Conservation (phyloP, 345 rosid species). For the Gynandropsis gynandra region DNA sequence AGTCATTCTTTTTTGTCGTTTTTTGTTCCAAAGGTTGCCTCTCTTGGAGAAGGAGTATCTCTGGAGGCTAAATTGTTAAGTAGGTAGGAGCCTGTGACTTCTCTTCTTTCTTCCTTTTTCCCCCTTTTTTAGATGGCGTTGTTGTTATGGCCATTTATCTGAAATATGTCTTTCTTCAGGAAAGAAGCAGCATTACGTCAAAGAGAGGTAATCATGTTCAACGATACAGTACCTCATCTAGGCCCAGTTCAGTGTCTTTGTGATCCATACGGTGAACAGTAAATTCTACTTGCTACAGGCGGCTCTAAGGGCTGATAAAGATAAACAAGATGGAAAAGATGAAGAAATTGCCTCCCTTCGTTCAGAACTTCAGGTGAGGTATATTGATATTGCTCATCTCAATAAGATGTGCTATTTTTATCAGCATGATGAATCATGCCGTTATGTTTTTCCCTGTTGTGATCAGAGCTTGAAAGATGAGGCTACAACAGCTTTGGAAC, state of each 20-base stretch:
- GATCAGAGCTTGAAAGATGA: constrained; percentile 70
- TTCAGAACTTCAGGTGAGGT: constrained; percentile 71
- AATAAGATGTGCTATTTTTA: constrained; percentile 14
- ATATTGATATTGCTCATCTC: constrained; percentile 20
- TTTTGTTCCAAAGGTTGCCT: constrained; percentile 62
- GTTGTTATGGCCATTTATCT: constrained; percentile 11
- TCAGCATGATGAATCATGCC: constrained; percentile 18
- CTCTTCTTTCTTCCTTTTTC: constrained; percentile 14
- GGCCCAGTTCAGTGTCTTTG: background rate
- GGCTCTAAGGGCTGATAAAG: constrained; percentile 83
- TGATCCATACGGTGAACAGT: constrained; percentile 15
- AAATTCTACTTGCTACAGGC: constrained; percentile 45
- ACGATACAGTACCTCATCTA: background rate
- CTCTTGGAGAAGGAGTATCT: constrained; percentile 95
- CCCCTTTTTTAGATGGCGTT: constrained; percentile 4
- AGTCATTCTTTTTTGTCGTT: constrained; percentile 8
- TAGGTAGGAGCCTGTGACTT: constrained; percentile 44
- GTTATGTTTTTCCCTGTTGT: constrained; percentile 18
- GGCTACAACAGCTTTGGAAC: constrained; percentile 51
- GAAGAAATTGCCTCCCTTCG: constrained; percentile 66
- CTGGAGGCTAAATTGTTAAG: constrained; percentile 86
- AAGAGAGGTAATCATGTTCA: constrained; percentile 56
- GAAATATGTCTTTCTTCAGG: constrained; percentile 35
- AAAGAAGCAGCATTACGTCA: constrained; percentile 88
- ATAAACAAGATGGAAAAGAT: constrained; percentile 62